Evolutionary conservation across 2,329 filamentous ascomycete species (phyloP), one percentile per base, ranked within the genome.

Genomic region (Colletotrichum eleusines): DNA sequence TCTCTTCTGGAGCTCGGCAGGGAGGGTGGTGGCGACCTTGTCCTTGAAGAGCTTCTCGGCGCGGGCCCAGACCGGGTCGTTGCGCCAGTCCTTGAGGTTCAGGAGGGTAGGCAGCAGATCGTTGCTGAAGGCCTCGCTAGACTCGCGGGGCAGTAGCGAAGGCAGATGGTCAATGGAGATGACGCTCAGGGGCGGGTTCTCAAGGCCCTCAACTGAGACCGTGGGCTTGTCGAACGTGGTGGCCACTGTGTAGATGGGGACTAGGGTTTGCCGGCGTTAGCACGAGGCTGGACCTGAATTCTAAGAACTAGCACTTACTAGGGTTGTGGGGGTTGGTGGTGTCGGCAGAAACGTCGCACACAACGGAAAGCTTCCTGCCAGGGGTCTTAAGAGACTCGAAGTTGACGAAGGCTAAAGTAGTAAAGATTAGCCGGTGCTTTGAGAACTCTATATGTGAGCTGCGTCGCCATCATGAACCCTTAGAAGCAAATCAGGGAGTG

Each of bases 171-270:
- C 93, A 77, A 97, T 96, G 79, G 90, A 92, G 81, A 98, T 97
- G 75, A 98, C 93, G 58, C 88, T 91, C 67, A 97, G 83, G 9
- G 88, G 87, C 0, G 89, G 87, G 63, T 84, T 83, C 65, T 84
- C 79, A 81, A 86, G 77, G 86, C 89, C 81, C 42, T 89, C 84
- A 31, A 96, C 92, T 1, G 90, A 87, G 0, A 97, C 91, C 1
- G 94, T 97, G n/a, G 95, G 95, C 78, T 93, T 90, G 78, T 90
- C 89, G 79, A 98, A 98, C 28, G 94, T 96, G 58, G 93, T 97
- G 81, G 93, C 93, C 78, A 92, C 89, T 74, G 87, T 86, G 85
- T 97, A 97, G 78, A 97, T 91, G 31, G 94, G 94, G 66, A 95
- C 89, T 74, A 77, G 14, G 40, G 12, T n/a, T 54, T 31, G 7